These are phyloP conservation scores for Xylariomycetidae sp. DNA, from an alignment of 2,329 filamentous ascomycete genomes.

Conservation along the genomic window DNA sequence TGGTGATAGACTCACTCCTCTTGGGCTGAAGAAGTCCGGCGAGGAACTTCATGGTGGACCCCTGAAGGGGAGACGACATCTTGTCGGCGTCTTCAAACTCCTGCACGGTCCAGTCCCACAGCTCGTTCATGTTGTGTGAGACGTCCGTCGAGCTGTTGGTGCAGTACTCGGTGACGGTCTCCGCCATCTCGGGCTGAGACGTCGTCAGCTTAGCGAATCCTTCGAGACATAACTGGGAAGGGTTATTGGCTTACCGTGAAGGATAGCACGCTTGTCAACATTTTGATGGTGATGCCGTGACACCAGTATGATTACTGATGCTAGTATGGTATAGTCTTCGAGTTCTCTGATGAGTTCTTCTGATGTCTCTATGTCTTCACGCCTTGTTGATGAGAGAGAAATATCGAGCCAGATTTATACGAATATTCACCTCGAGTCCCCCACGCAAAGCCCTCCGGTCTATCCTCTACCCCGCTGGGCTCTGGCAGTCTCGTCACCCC, in stretches of 20 bases:
- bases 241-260: conserved; percentile 5
- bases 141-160: conserved; percentile 10
- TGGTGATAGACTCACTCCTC: conserved; percentile 8
- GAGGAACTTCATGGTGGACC: conserved; percentile 12
- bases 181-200: conserved; percentile 12
- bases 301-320: too few species aligned
- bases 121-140: conserved; percentile 8
- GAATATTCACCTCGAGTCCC: too few species aligned
- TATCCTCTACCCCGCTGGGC: too few species aligned
- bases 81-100: conserved; percentile 15
- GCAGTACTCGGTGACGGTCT: conserved; percentile 13
- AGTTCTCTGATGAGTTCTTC: too few species aligned
- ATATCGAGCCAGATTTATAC: too few species aligned
- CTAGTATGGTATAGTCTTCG: too few species aligned
- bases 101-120: conserved; percentile 11
- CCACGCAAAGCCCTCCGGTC: too few species aligned
- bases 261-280: conserved; percentile 9
- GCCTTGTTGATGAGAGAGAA: too few species aligned
- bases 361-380: too few species aligned
- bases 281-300: conserved; percentile 3
- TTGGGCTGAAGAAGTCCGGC: conserved; percentile 10
- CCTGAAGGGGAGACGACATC: conserved; percentile 15
- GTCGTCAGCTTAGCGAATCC: too few species aligned
- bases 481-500: too few species aligned
- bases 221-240: neutral